Evolutionary conservation across 345 rosid species (phyloP).

Genomic region (Brassica napus): Da-Ae NC_063449.1:47544001-47544500

Average conservation of each 20-base stretch:
- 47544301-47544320: conserved; percentile 64
- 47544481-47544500: not conserved
- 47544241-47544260: conserved; percentile 39
- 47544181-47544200: conserved; percentile 33
- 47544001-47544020: conserved; percentile 37
- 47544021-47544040: conserved; percentile 42
- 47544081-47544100: conserved; percentile 45
- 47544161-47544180: conserved; percentile 55
- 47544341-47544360: conserved; percentile 48
- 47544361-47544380: not conserved
- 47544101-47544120: conserved; percentile 54
- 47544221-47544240: conserved; percentile 58
- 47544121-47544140: conserved; percentile 59
- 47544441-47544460: conserved; percentile 78
- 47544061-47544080: conserved; percentile 43
- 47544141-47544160: conserved; percentile 55
- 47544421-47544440: conserved; percentile 86
- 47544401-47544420: not conserved
- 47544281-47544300: conserved; percentile 64
- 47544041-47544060: conserved; percentile 40
- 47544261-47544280: conserved; percentile 59
- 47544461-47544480: conserved; percentile 90
- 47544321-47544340: conserved; percentile 62
- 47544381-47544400: not conserved
- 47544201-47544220: conserved; percentile 31